Percentiles rank a stretch among this genome's conserved stretches.
Evolutionary conservation across 2,329 filamentous ascomycete species (phyloP).

Genomic region (Fusarium sublunatum): DNA sequence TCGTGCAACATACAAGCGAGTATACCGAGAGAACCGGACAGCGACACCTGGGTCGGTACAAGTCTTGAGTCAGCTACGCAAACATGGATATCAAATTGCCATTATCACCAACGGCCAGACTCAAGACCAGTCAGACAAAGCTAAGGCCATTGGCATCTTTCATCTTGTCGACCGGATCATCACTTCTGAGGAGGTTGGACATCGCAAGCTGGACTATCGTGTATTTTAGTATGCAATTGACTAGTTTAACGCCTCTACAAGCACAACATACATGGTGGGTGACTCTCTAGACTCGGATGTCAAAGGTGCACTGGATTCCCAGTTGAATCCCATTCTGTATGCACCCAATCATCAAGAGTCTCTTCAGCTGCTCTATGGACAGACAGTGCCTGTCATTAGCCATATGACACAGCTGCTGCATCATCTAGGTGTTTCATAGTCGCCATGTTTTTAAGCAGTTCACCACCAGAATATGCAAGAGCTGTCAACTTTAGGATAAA

Average conservation of each 20-base stretch:
- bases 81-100: constrained; percentile 3
- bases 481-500: too few species aligned
- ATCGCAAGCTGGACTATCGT: constrained; percentile 6
- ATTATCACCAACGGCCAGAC: constrained; percentile 16
- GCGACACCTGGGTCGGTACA: constrained; percentile 5
- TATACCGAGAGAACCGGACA: constrained; percentile 9
- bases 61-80: not conserved
- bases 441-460: too few species aligned
- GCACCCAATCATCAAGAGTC: not conserved
- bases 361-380: not conserved
- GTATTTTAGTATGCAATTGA: constrained; percentile 13
- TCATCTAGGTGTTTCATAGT: not conserved
- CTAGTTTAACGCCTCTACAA: not conserved
- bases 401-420: constrained; percentile 5
- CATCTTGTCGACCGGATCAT: constrained; percentile 16
- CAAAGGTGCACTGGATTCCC: constrained; percentile 11
- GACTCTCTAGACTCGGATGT: constrained; percentile 18
- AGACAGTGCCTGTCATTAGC: constrained; percentile 2
- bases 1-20: constrained; percentile 5
- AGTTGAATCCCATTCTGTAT: constrained; percentile 10
- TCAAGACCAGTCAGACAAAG: constrained; percentile 7
- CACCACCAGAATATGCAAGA: too few species aligned
- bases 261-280: constrained; percentile 14
- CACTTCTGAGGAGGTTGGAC: constrained; percentile 13
- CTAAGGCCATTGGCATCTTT: constrained; percentile 5